These are phyloP conservation scores for Dryas integrifolia DNA, from an alignment of 331 rosid species.

Conservation along the genomic window DNA sequence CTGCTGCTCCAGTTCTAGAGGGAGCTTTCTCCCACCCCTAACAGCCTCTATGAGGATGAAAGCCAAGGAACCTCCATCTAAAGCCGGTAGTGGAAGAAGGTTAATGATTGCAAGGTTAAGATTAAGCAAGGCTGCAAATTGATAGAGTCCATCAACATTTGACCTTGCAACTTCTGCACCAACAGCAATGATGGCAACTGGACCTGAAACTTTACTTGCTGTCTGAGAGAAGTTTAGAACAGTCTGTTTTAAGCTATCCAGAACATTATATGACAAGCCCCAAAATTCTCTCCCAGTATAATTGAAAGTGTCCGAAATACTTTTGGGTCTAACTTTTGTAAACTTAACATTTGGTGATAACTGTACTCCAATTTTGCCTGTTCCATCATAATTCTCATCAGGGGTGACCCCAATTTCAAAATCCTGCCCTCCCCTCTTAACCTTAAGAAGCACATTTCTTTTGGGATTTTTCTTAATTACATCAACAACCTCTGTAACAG, in stretches of 20 bases:
- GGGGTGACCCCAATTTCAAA: conserved; percentile 68
- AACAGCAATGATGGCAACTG: conserved; percentile 93
- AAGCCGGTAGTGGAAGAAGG: conserved; percentile 92
- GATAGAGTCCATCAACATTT: conserved; percentile 82
- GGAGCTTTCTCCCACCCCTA: conserved; percentile 92
- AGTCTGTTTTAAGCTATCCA: conserved; percentile 85
- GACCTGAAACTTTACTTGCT: conserved; percentile 94
- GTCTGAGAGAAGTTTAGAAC: conserved; percentile 83
- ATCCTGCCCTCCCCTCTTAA: conserved; percentile 57
- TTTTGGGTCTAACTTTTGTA: conserved; percentile 54
- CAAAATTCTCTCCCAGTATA: conserved; percentile 69
- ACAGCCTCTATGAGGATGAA: conserved; percentile 83
- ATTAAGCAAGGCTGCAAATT: conserved; percentile 90
- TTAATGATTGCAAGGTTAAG: conserved; percentile 87
- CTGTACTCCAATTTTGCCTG: conserved; percentile 90
- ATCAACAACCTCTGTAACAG: conserved; percentile 67
- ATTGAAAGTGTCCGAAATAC: conserved; percentile 49
- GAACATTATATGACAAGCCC: conserved; percentile 70
- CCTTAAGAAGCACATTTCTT: conserved; percentile 60
- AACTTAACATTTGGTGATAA: conserved; percentile 74
- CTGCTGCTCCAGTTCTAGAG: conserved; percentile 82
- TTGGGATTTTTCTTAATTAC: conserved; percentile 64
- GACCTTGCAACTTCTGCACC: conserved; percentile 98
- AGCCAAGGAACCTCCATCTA: conserved; percentile 92
- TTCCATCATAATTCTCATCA: conserved; percentile 76